These are phyloP conservation scores for Mycena venus DNA, from an alignment of 768 basidiomycete genomes.

Conservation along the genomic window DNA sequence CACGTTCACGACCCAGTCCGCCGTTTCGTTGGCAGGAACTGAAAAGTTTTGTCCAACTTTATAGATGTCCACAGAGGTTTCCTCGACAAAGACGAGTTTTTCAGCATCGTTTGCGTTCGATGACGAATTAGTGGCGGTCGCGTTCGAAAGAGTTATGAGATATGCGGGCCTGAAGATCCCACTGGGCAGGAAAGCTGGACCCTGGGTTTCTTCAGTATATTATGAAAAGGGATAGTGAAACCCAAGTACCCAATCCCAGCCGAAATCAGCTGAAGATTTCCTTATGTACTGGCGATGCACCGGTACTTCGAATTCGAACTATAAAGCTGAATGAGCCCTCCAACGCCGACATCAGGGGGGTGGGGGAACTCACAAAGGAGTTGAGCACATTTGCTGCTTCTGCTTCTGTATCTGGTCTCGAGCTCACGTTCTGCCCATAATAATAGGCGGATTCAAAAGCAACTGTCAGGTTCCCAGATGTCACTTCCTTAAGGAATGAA, in stretches of 20 bases:
- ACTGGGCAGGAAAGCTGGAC: conserved; percentile 68
- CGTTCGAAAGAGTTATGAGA: conserved; percentile 55
- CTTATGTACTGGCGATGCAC: conserved; percentile 62
- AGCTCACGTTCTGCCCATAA: conserved; percentile 68
- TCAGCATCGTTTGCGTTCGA: conserved; percentile 37
- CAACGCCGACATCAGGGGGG: neutral
- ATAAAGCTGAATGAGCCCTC: neutral
- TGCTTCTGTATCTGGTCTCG: conserved; percentile 62
- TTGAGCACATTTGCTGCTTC: conserved; percentile 49
- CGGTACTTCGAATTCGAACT: conserved; percentile 63
- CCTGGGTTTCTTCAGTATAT: conserved; percentile 46
- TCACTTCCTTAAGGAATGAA: conserved; percentile 53
- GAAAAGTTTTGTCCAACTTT: conserved; percentile 64
- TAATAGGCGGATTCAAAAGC: conserved; percentile 66
- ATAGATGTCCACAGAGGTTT: conserved; percentile 67
- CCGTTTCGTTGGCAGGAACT: conserved; percentile 57
- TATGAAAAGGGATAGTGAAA: neutral
- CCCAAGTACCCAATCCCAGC: conserved; percentile 69
- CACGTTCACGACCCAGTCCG: conserved; percentile 70
- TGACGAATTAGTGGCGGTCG: conserved; percentile 33
- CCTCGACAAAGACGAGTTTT: conserved; percentile 60
- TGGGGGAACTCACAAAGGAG: conserved; percentile 48
- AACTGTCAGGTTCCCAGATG: conserved; percentile 57
- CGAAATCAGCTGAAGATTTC: conserved; percentile 68
- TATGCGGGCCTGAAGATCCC: conserved; percentile 71